Evolutionary conservation across 176 grass and related monocot species (phyloP).

Genomic region (Raddia distichophylla): DNA sequence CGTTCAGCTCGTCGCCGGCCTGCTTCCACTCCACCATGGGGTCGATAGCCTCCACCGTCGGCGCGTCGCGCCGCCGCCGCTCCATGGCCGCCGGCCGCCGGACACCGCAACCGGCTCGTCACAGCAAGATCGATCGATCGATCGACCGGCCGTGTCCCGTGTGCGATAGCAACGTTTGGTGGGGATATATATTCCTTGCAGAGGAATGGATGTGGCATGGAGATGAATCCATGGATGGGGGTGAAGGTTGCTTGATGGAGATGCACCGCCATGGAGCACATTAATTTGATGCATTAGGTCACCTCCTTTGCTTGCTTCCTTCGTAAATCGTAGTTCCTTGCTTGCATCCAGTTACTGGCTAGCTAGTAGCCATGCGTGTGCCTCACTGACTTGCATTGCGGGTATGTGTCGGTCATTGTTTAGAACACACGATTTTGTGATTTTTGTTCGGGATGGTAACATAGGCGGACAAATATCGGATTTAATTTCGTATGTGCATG

Average conservation of each 20-base stretch:
- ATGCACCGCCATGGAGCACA: background rate
- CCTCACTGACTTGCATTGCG: too few species aligned
- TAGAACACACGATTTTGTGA: too few species aligned
- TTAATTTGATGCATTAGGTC: conserved; percentile 17
- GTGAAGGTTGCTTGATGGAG: conserved; percentile 32
- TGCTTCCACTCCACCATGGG: conserved; percentile 36
- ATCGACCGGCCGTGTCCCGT: too few species aligned
- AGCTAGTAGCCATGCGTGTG: too few species aligned
- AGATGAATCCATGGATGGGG: background rate
- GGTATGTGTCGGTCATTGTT: too few species aligned
- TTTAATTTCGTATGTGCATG: too few species aligned
- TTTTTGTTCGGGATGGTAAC: too few species aligned
- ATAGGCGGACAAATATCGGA: too few species aligned
- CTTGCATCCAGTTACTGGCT: background rate
- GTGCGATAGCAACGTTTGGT: background rate
- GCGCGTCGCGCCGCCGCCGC: background rate
- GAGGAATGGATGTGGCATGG: background rate
- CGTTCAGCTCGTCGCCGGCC: background rate
- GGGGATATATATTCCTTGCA: background rate
- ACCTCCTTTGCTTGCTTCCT: conserved; percentile 29
- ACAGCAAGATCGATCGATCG: too few species aligned
- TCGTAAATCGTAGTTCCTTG: conserved; percentile 41
- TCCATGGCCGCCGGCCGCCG: conserved; percentile 25
- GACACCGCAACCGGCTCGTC: background rate
- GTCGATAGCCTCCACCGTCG: conserved; percentile 33